These are phyloP conservation scores for Amylostereum areolatum DNA, from an alignment of 1,284 basidiomycete species.

Conservation along the genomic window DNA sequence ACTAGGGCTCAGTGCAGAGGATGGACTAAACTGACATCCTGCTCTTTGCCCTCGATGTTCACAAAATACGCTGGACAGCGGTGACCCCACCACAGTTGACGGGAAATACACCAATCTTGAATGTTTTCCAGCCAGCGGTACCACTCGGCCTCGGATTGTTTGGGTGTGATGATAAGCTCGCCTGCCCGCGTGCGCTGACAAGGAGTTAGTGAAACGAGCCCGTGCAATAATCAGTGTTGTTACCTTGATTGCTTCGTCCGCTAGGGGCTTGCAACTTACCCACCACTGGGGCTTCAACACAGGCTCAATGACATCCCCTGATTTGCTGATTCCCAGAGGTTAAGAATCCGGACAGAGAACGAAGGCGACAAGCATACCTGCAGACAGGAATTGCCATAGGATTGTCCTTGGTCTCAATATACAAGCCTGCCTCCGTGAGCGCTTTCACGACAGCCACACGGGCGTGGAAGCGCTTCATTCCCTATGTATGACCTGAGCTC, in stretches of 20 bases:
- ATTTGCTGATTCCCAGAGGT: slow-evolving; percentile 53
- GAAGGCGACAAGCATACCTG: slow-evolving; percentile 39
- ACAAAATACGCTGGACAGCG: slow-evolving; percentile 95
- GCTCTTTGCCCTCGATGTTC: slow-evolving; percentile 73
- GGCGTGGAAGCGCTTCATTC: slow-evolving; percentile 96
- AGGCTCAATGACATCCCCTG: slow-evolving; percentile 94
- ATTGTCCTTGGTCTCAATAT: slow-evolving; percentile 91
- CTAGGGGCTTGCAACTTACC: slow-evolving; percentile 91
- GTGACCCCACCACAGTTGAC: slow-evolving; percentile 99
- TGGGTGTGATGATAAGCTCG: slow-evolving; percentile 81
- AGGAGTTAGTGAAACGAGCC: background rate
- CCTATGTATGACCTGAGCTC: slow-evolving; percentile 35
- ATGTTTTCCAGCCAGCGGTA: slow-evolving; percentile 95
- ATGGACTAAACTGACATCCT: slow-evolving; percentile 51
- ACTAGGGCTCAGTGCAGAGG: background rate
- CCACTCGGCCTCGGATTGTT: slow-evolving; percentile 90
- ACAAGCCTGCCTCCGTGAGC: slow-evolving; percentile 84
- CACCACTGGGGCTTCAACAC: slow-evolving; percentile 99
- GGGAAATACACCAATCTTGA: slow-evolving; percentile 99
- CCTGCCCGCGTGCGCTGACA: slow-evolving; percentile 78
- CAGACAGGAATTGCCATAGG: slow-evolving; percentile 94
- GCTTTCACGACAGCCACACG: slow-evolving; percentile 81
- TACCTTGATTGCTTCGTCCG: slow-evolving; percentile 86
- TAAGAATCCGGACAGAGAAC: too few species aligned
- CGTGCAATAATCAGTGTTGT: background rate